Evolutionary conservation across 345 rosid species (phyloP), one percentile per base, ranked within the genome.

Genomic region (Populus simonii): DNA sequence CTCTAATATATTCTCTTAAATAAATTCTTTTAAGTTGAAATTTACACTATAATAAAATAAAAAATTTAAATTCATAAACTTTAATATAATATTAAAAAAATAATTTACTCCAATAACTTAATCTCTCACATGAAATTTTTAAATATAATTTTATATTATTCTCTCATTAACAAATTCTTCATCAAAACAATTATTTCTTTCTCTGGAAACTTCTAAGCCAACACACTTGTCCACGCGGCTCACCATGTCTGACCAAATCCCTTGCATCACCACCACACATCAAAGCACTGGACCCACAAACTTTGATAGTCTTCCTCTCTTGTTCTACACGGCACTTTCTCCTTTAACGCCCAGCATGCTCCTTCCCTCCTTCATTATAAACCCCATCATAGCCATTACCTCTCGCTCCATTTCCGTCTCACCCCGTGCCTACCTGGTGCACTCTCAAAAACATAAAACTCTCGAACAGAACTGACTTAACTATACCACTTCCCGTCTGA

Each of bases 231-330:
- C 27, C 68, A 74, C 25, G 57, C 39, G 29, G 76, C 59, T 39
- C 41, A 45, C 78, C 39, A 8, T 74, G 0, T 75, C 68, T 75
- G 78, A 75, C 72, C 78, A 31, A 4, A 18, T 25, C 8, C 27
- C 31, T 72, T 38, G 51, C 74, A 35, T 17, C n/a, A 35, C 17
- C 23, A 38, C 45, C 47, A 12, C 22, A 45, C 23, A 43, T 22
- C 3, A 25, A 13, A 59, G 3, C 13, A n/a, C 11, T 10, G 63
- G 63, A 23, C 29, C 63, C 63, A 3, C 59, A n/a, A 22, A 11
- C n/a, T 3, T 47, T 3, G 17, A 6, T n/a, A 12, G 38, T 68
- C 38, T 41, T 22, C 33, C 16, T 22, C 39, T 3, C 20, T 73
- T 27, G 71, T 8, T 47, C 39, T 3, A 5, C 69, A 77, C 74